Base-by-base conservation (phyloP, 164 flowering plant genomes). In the Umbilicus rupestris region DNA sequence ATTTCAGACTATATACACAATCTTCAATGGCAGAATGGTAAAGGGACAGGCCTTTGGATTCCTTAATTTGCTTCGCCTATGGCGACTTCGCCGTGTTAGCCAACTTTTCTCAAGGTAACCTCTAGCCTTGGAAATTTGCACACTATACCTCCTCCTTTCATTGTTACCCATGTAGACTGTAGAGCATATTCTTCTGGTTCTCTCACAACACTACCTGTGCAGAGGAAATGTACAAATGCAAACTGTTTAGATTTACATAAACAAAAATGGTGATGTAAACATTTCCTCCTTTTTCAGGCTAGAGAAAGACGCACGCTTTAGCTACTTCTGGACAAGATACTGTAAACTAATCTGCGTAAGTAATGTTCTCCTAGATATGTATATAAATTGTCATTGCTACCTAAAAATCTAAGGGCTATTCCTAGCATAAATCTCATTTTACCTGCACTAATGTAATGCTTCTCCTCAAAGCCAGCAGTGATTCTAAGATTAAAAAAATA, bases 251-350 rank as follows among this genome's bases (percentile, higher is more conserved):
- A 35, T 6, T 9, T 41, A 12, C 12, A 6, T 41, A 41, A 6
- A 12, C 58, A 52, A 52, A 5, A 52, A 20, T 24, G 29, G 58
- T 52, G 15, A 22, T 22, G 24, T 11, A 35, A n/a, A 35, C 29
- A 24, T 69, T 46, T 2, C 11, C 28, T 28, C 33, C 44, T 68
- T 57, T 64, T 70, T 44, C 87, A 89, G 96, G 79, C 68, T 90
- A 52, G 97, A 90, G 82, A 90, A 90, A 79, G 94, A 87, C 76
- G 84, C 84, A 39, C 85, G 85, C 19, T 85, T 87, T 75, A 86
- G 87, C 84, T 90, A 90, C 84, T 88, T 84, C 64, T 76, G 81
- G 81, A 87, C 85, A 71, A 84, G 96, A 83, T 76, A 71, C 68
- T 24, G 39, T 26, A 87, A 89, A 72, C 80, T 89, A 24, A 77